Percentiles rank a stretch among this genome's conserved stretches.
These are phyloP conservation scores for Eucalyptus leucophloia DNA, from an alignment of 345 rosid genomes.

Conservation along the genomic window DNA sequence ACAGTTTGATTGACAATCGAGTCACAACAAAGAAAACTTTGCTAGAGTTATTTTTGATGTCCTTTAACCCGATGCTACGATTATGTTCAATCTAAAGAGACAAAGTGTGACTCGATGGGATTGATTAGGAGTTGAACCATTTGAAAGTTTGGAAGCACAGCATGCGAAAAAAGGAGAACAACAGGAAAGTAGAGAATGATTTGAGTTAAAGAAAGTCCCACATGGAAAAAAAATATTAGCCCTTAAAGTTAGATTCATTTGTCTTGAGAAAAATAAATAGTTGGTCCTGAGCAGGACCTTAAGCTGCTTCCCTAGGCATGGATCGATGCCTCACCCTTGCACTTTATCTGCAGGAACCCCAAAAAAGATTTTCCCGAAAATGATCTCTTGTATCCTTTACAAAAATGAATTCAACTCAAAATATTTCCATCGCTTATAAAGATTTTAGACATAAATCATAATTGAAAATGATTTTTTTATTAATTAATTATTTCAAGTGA, in stretches of 20 bases:
- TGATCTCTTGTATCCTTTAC: fast-evolving
- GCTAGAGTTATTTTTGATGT: background rate
- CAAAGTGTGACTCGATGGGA: background rate
- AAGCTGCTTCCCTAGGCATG: too few relatives aligned
- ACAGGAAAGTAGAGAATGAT: background rate
- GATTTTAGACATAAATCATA: fast-evolving
- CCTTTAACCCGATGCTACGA: background rate
- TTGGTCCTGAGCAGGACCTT: too few relatives aligned
- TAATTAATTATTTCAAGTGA: fast-evolving
- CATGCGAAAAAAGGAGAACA: background rate
- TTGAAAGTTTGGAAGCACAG: background rate
- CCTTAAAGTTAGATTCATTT: background rate
- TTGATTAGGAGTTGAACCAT: background rate
- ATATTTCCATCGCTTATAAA: background rate
- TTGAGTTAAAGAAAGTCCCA: background rate
- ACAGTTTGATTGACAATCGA: background rate
- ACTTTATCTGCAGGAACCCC: too few relatives aligned
- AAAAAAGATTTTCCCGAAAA: fast-evolving
- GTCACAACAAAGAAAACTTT: background rate
- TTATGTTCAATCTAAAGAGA: background rate
- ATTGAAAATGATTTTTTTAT: background rate
- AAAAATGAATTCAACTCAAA: background rate
- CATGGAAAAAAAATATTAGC: background rate
- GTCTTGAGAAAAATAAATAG: background rate
- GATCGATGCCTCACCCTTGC: too few relatives aligned